These are phyloP conservation scores for Phytophthora vignae DNA, from an alignment of 352 stramenopile species.

Conservation along the genomic window DNA sequence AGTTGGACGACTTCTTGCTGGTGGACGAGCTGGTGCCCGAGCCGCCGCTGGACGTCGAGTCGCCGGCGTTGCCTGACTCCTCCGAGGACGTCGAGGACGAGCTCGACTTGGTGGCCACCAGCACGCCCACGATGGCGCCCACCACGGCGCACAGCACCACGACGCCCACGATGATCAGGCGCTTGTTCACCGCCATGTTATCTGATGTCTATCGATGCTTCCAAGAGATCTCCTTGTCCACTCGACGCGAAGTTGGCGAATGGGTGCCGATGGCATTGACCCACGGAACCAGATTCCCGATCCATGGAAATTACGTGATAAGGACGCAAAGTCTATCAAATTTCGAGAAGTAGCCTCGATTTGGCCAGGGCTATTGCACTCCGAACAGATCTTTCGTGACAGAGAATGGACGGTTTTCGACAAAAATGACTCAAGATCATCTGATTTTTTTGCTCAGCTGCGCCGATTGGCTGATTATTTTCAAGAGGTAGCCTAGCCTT, in stretches of 20 bases:
- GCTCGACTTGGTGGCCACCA: slow-evolving; percentile 48
- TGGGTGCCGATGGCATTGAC: slow-evolving; percentile 1
- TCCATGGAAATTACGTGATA: not conserved
- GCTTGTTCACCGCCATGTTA: slow-evolving; percentile 47
- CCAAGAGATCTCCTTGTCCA: slow-evolving; percentile 10
- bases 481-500: not conserved
- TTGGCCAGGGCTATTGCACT: not conserved
- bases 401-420: not conserved
- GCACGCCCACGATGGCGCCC: slow-evolving; percentile 52
- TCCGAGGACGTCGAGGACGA: slow-evolving; percentile 42
- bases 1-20: slow-evolving; percentile 27
- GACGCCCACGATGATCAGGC: slow-evolving; percentile 51
- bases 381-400: not conserved
- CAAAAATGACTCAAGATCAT: not conserved
- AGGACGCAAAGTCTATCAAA: not conserved
- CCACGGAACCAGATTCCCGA: not conserved
- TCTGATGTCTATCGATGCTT: not conserved
- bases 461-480: slow-evolving; percentile 8
- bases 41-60: slow-evolving; percentile 11
- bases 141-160: slow-evolving; percentile 57
- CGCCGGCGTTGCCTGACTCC: slow-evolving; percentile 17
- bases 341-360: not conserved
- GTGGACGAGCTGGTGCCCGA: slow-evolving; percentile 11
- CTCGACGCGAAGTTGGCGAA: slow-evolving; percentile 25
- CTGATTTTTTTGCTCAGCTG: slow-evolving; percentile 12